A percentile compares a stretch with the other conserved stretches of the same genome.
Evolutionary conservation across 495 filamentous ascomycete species (phyloP).

Genomic region (Penicillium robsamsonii): DNA sequence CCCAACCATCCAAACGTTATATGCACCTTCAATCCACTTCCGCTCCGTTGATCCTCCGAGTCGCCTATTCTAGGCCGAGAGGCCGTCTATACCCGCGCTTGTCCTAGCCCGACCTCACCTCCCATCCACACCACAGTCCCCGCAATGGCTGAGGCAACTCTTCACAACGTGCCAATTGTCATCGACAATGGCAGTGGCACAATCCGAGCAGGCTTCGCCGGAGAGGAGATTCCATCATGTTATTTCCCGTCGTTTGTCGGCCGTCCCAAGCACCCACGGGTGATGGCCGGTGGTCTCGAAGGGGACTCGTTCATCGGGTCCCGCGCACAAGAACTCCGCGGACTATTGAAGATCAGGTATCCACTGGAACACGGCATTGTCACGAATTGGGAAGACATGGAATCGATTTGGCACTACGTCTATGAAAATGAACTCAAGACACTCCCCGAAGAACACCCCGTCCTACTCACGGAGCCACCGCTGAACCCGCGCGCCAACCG

Average conservation of each 20-base stretch:
- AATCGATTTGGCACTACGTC: slow-evolving; percentile 93
- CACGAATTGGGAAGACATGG: slow-evolving; percentile 99
- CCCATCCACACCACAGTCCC: slow-evolving; percentile 27
- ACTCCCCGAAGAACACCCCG: slow-evolving; percentile 96
- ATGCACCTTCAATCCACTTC: slow-evolving; percentile 6
- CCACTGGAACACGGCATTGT: slow-evolving; percentile 97
- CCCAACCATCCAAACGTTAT: slow-evolving; percentile 16
- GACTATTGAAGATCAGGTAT: slow-evolving; percentile 91
- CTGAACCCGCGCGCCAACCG: slow-evolving; percentile 95
- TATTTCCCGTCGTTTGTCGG: slow-evolving; percentile 98
- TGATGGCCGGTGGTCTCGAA: slow-evolving; percentile 92
- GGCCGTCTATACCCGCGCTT: slow-evolving; percentile 34
- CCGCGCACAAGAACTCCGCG: slow-evolving; percentile 86
- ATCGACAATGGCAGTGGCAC: slow-evolving; percentile 99
- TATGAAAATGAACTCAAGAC: slow-evolving; percentile 87
- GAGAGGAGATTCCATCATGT: slow-evolving; percentile 92
- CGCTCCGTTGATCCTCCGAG: slow-evolving; percentile 13
- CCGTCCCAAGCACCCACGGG: slow-evolving; percentile 92
- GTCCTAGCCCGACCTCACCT: slow-evolving; percentile 21
- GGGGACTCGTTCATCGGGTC: slow-evolving; percentile 97
- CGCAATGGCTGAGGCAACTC: slow-evolving; percentile 72
- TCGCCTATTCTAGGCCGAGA: slow-evolving; percentile 34
- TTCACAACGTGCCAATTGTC: slow-evolving; percentile 96
- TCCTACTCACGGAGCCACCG: slow-evolving; percentile 93
- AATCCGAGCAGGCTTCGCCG: slow-evolving; percentile 94